Evolutionary conservation across 345 rosid genomes (phyloP).

Genomic region (Heritiera littoralis): DNA sequence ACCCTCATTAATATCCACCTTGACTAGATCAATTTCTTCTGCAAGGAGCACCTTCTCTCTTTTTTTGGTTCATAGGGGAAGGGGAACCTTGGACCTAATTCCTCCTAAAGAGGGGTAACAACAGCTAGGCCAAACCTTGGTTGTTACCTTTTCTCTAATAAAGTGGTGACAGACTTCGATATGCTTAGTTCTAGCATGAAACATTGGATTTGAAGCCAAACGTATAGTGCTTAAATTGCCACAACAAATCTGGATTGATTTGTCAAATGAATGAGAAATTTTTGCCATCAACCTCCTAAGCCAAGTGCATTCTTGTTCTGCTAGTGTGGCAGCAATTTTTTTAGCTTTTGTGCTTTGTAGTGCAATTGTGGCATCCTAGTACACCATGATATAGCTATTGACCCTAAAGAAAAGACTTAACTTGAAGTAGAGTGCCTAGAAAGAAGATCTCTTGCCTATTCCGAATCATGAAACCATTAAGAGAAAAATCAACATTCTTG

Average conservation of each 20-base stretch:
- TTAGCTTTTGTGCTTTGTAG: not conserved
- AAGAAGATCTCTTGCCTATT: constrained; percentile 7
- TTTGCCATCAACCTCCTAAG: not conserved
- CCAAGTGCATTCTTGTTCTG: not conserved
- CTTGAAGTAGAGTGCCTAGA: constrained; percentile 10
- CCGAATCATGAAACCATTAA: constrained; percentile 11
- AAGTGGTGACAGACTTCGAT: not conserved
- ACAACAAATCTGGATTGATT: not conserved
- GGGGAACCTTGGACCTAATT: too few relatives aligned
- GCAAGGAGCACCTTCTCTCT: not conserved
- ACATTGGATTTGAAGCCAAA: not conserved
- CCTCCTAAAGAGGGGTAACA: too few relatives aligned
- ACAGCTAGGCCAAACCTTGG: too few relatives aligned
- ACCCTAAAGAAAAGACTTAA: not conserved
- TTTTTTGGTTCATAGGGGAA: too few relatives aligned
- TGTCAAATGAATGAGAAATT: not conserved
- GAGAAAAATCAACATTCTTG: not conserved
- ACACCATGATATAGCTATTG: constrained; percentile 11
- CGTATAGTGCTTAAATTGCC: not conserved
- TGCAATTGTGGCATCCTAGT: not conserved
- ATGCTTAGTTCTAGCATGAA: constrained; percentile 6
- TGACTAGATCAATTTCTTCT: too few relatives aligned
- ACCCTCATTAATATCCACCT: too few relatives aligned
- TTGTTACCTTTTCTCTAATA: not conserved
- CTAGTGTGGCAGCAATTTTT: not conserved